Evolutionary conservation across 352 stramenopile genomes (phyloP).

Genomic region (Pythium periplocum): DNA sequence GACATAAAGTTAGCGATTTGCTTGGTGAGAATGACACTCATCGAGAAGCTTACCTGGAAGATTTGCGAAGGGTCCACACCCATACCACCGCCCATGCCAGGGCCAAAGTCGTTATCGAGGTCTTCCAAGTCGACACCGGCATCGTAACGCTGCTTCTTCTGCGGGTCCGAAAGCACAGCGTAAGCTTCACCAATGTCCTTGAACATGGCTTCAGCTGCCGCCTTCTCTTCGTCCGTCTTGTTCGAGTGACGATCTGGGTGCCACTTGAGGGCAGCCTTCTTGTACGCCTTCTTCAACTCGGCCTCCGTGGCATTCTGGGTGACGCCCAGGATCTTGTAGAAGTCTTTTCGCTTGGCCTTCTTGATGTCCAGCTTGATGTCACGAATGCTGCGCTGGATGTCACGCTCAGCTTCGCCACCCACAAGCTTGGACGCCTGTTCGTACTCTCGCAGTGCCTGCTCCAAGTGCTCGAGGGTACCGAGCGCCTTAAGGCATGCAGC

Average conservation of each 20-base stretch:
- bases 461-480: constrained; percentile 84
- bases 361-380: constrained; percentile 91
- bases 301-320: constrained; percentile 70
- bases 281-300: constrained; percentile 99
- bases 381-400: constrained; percentile 80
- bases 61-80: constrained; percentile 82
- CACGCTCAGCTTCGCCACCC: constrained; percentile 67
- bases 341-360: constrained; percentile 95
- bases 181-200: constrained; percentile 97
- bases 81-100: constrained; percentile 63
- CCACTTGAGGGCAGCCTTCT: constrained; percentile 90
- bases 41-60: constrained; percentile 49
- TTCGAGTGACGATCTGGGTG: constrained; percentile 94
- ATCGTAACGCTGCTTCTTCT: constrained; percentile 95
- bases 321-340: constrained; percentile 92
- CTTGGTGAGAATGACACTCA: background rate
- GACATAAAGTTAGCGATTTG: background rate
- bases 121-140: constrained; percentile 92
- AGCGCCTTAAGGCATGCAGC: constrained; percentile 70
- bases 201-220: constrained; percentile 90
- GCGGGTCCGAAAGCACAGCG: constrained; percentile 91
- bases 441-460: constrained; percentile 89
- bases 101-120: constrained; percentile 85
- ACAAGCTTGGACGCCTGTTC: constrained; percentile 86
- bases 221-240: constrained; percentile 90